Evolutionary conservation across 2,329 filamentous ascomycete genomes (phyloP).

Genomic region (Cyanodermella asteris): DNA sequence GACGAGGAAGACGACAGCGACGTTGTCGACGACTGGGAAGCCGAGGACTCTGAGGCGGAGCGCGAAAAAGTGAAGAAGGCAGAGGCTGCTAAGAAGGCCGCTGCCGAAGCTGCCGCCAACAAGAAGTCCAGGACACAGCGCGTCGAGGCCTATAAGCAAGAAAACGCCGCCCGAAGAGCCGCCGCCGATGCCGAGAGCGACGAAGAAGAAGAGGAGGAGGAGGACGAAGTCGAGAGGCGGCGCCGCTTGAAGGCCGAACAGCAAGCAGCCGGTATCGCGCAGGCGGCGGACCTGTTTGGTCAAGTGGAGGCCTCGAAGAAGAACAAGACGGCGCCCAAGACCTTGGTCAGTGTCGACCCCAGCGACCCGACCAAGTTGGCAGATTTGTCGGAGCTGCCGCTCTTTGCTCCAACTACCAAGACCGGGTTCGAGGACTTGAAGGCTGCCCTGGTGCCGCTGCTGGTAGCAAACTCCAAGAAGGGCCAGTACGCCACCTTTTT

Average conservation of each 20-base stretch:
- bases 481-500: slow-evolving; percentile 77
- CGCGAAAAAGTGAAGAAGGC: slow-evolving; percentile 84
- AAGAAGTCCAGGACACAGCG: slow-evolving; percentile 81
- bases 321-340: slow-evolving; percentile 44
- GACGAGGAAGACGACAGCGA: slow-evolving; percentile 76
- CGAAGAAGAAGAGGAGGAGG: slow-evolving; percentile 39
- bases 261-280: slow-evolving; percentile 68
- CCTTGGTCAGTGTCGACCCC: slow-evolving; percentile 45
- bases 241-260: slow-evolving; percentile 58
- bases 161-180: slow-evolving; percentile 31
- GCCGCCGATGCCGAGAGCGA: no score
- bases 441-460: slow-evolving; percentile 55
- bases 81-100: slow-evolving; percentile 69
- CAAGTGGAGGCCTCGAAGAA: slow-evolving; percentile 49
- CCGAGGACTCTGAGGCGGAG: slow-evolving; percentile 90
- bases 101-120: slow-evolving; percentile 65
- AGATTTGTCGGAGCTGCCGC: slow-evolving; percentile 54
- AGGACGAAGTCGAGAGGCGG: slow-evolving; percentile 50
- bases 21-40: slow-evolving; percentile 92
- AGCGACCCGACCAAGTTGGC: slow-evolving; percentile 57
- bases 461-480: slow-evolving; percentile 60
- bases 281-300: slow-evolving; percentile 81
- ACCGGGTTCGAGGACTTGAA: slow-evolving; percentile 63
- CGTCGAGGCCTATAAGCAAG: slow-evolving; percentile 54
- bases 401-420: slow-evolving; percentile 84